Conservation (phyloP, 257 asterid genomes). For the Nicotiana paniculata region DNA sequence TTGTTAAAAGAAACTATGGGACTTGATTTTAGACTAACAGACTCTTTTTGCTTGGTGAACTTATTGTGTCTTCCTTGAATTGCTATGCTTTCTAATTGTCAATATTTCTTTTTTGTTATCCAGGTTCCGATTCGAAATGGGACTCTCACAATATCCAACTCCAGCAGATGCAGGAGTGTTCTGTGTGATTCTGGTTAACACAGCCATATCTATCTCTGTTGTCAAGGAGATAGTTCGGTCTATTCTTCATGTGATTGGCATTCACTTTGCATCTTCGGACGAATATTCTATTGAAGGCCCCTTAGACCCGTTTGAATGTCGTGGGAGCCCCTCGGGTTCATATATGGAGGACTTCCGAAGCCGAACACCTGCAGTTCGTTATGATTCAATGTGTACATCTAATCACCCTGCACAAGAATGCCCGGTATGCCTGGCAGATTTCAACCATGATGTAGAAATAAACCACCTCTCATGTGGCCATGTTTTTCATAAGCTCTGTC, state of each 20-base stretch:
- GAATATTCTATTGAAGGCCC: constrained; percentile 42
- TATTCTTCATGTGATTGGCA: constrained; percentile 63
- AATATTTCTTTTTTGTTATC: background rate
- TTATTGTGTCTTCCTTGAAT: background rate
- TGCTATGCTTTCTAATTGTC: background rate
- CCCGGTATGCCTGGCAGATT: constrained; percentile 64
- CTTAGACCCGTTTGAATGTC: constrained; percentile 34
- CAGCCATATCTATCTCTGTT: constrained; percentile 74
- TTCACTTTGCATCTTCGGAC: constrained; percentile 59
- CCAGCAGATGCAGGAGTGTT: constrained; percentile 86
- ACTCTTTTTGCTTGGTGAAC: background rate
- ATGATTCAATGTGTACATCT: constrained; percentile 37
- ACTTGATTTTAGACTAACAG: background rate
- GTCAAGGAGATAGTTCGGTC: constrained; percentile 67
- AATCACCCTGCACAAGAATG: constrained; percentile 45
- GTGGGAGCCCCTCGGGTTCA: constrained; percentile 47
- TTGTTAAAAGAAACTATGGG: background rate
- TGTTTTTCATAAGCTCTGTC: constrained; percentile 63
- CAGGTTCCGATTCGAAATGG: constrained; percentile 46
- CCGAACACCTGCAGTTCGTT: constrained; percentile 49
- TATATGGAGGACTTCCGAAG: constrained; percentile 75
- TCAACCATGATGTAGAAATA: constrained; percentile 54
- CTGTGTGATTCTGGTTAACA: constrained; percentile 69
- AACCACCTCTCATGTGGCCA: constrained; percentile 77
- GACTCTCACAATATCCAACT: constrained; percentile 68